Evolutionary conservation across 2,329 filamentous ascomycete genomes (phyloP).

Genomic region (Coniochaeta sp.): DNA sequence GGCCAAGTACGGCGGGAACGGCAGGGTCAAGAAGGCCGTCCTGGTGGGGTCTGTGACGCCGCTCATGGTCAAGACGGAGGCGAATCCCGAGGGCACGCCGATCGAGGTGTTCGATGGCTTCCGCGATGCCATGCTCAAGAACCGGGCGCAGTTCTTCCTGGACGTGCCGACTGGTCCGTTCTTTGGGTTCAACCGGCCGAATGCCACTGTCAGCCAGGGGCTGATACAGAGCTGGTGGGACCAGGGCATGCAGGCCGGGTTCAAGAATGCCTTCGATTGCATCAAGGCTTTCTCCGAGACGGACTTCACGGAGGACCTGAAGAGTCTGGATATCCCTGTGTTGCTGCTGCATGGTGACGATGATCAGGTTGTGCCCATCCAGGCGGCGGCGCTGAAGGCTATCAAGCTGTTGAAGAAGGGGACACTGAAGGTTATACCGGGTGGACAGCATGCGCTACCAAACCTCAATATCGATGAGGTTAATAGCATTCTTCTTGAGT

Average conservation of each 20-base stretch:
- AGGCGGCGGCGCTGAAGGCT: constrained; percentile 6
- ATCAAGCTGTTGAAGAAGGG: constrained; percentile 27
- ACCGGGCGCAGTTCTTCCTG: constrained; percentile 58
- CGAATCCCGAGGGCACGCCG: constrained; percentile 25
- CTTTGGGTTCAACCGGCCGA: constrained; percentile 39
- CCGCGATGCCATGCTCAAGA: constrained; percentile 24
- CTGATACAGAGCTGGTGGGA: constrained; percentile 30
- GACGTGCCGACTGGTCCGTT: constrained; percentile 64
- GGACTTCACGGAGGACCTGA: constrained; percentile 31
- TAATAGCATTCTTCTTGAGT: constrained; percentile 28
- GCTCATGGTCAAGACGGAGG: constrained; percentile 23
- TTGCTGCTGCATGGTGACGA: constrained; percentile 31
- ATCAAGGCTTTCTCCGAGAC: constrained; percentile 32
- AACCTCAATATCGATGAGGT: constrained; percentile 21
- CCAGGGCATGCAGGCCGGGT: constrained; percentile 30
- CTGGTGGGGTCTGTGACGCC: constrained; percentile 28
- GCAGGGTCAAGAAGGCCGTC: constrained; percentile 30
- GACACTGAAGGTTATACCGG: constrained; percentile 30
- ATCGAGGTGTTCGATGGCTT: constrained; percentile 30
- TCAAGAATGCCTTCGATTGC: constrained; percentile 30
- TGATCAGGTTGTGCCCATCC: constrained; percentile 32
- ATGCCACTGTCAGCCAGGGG: constrained; percentile 18
- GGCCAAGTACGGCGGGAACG: constrained; percentile 25
- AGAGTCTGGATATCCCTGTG: constrained; percentile 29
- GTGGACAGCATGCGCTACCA: constrained; percentile 29